Percentiles rank a stretch among this genome's conserved stretches.
Conservation (phyloP, 176 grass and related monocot species). For the Musa acuminata region DNA sequence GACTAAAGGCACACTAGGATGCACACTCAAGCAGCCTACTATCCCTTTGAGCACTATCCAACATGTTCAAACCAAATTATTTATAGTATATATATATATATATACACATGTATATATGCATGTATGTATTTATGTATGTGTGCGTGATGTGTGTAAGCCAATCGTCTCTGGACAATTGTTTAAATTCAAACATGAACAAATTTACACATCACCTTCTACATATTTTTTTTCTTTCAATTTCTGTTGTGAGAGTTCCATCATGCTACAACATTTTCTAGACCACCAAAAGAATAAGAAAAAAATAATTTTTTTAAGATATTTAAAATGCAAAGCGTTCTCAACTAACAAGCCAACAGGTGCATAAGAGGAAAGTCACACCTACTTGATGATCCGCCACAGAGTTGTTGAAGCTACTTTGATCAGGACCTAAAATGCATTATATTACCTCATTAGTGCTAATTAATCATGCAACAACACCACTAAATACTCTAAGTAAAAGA, state of each 20-base stretch:
- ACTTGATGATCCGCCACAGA: conserved; percentile 99
- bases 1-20: no score
- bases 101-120: no score
- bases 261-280: not conserved
- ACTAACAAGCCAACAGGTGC: conserved; percentile 10
- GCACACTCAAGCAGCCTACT: no score
- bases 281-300: not conserved
- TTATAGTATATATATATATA: not conserved
- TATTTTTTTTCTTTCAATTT: not conserved
- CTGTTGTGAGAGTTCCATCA: not conserved
- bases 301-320: not conserved
- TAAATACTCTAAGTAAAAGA: not conserved
- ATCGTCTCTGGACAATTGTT: not conserved
- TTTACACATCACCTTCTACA: not conserved
- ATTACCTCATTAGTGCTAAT: not conserved
- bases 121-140: no score
- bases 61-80: not conserved
- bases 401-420: conserved; percentile 97
- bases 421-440: conserved; percentile 45
- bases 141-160: not conserved
- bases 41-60: not conserved
- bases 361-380: conserved; percentile 86
- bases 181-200: not conserved
- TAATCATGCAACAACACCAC: conserved; percentile 1
- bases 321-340: not conserved